These are phyloP conservation scores for Didymella arachidicola DNA, from an alignment of 2,329 filamentous ascomycete species.

Conservation along the genomic window DNA sequence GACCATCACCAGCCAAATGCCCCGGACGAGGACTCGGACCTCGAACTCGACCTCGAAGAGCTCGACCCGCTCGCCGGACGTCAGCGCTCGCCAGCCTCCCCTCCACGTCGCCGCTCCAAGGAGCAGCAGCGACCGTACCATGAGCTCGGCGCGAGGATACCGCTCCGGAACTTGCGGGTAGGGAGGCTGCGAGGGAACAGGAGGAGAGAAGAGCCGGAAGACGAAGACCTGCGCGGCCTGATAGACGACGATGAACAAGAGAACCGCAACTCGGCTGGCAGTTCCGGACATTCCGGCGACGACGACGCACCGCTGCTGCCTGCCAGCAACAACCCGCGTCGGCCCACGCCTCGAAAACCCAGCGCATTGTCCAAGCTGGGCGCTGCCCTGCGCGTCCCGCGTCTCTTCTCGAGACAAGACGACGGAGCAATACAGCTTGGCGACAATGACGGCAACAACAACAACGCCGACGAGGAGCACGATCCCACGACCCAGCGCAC, in stretches of 20 bases:
- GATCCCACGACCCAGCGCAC: constrained; percentile 74
- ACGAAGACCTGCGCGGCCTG: constrained; percentile 71
- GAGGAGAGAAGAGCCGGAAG: constrained; percentile 60
- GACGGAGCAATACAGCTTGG: constrained; percentile 37
- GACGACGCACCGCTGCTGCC: constrained; percentile 80
- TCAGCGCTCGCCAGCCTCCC: constrained; percentile 32
- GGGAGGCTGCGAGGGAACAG: constrained; percentile 56
- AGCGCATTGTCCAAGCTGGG: constrained; percentile 56
- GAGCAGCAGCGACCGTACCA: constrained; percentile 45
- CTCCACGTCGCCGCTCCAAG: constrained; percentile 40
- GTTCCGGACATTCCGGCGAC: constrained; percentile 62
- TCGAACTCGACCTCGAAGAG: constrained; percentile 79
- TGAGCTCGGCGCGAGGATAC: constrained; percentile 66
- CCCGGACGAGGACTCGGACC: constrained; percentile 72
- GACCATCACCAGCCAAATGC: constrained; percentile 63
- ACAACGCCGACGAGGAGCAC: constrained; percentile 57
- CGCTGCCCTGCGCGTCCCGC: constrained; percentile 69
- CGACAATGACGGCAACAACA: constrained; percentile 47
- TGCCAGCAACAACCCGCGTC: constrained; percentile 39
- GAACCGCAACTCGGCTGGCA: constrained; percentile 66
- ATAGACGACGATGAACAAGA: constrained; percentile 68
- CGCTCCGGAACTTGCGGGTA: constrained; percentile 68
- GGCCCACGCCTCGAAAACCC: constrained; percentile 31
- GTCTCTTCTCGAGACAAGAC: constrained; percentile 62
- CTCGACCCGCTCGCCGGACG: constrained; percentile 68